These are phyloP conservation scores for Sporodiniella umbellata DNA, from an alignment of 371 early-diverging fungal genomes.

Conservation along the genomic window DNA sequence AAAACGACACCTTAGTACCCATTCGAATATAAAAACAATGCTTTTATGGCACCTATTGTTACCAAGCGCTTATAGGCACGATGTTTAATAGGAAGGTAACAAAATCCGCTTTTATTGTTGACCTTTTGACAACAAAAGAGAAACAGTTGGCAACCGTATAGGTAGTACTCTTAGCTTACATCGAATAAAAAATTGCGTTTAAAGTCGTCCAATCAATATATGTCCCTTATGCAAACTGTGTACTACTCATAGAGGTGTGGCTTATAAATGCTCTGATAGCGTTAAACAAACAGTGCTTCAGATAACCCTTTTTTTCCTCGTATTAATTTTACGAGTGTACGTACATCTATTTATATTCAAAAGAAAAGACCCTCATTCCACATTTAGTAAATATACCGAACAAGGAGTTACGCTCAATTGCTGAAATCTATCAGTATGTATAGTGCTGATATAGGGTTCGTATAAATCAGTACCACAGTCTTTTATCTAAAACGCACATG, in stretches of 20 bases:
- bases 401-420: background rate
- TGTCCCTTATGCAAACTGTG: background rate
- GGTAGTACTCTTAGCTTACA: no score
- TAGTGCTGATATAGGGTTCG: conserved; percentile 23
- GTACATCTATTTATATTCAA: background rate
- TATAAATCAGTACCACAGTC: conserved; percentile 1
- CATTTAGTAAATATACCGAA: no score
- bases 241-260: background rate
- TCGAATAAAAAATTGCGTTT: no score
- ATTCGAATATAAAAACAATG: no score
- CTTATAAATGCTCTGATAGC: background rate
- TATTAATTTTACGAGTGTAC: conserved; percentile 1
- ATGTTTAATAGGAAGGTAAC: no score
- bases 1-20: no score
- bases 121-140: no score
- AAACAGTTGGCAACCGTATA: no score
- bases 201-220: background rate
- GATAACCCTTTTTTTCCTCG: background rate
- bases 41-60: no score
- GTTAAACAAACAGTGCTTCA: background rate
- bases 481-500: background rate
- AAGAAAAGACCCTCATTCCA: no score
- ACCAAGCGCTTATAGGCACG: no score
- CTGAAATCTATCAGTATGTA: conserved; percentile 18
- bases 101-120: no score